Base-by-base conservation (phyloP, 164 flowering plant species). In the Stephania cephalantha region DNA sequence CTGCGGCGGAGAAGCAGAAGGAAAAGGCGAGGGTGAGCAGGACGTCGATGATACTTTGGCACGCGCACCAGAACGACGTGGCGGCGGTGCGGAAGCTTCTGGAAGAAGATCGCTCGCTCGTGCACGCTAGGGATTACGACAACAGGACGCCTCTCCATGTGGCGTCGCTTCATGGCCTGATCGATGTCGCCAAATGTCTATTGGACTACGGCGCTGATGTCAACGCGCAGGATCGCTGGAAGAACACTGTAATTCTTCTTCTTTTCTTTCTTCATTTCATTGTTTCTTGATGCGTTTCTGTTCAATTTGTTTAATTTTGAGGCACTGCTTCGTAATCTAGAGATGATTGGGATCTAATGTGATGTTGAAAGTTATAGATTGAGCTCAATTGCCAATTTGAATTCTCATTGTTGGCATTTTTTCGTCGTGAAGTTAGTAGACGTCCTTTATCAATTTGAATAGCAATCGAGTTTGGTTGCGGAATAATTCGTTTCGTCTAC, bases 171-270 rank as follows among this genome's bases (percentile, higher is more conserved):
- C 98, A 91, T 52, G 99, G 98, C 50, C 93, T 97, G 98, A 81
- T 86, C 83, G 95, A 92, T 35, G 92, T 96, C 48, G 99, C 97
- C 76, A 89, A 90, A 76, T 89, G 91, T 78, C 83, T 95, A 76
- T 79, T 95, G 20, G 93, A 93, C 46, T 84, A 55, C 64, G 92
- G 93, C 10, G 99, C 99, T 8, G 98, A 92, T 74, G 95, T 96
- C 85, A 95, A 95, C 85, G 94, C 97, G 25, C 97, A 87, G 75
- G 99, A 95, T 88, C 98, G 99, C 52, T 95, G 99, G 99, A 93
- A 87, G 76, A 96, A 96, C 78, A 92, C 99, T 63, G 99, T 96
- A 74, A 50, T 9, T 66, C 22, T 55, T 55, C 72, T 25, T 11
- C 25, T 25, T 42, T 4, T 22, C 48, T 74, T 68, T 50, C 30